These are phyloP conservation scores for Leptographium procerum DNA, from an alignment of 2,329 filamentous ascomycete species.

Conservation along the genomic window DNA sequence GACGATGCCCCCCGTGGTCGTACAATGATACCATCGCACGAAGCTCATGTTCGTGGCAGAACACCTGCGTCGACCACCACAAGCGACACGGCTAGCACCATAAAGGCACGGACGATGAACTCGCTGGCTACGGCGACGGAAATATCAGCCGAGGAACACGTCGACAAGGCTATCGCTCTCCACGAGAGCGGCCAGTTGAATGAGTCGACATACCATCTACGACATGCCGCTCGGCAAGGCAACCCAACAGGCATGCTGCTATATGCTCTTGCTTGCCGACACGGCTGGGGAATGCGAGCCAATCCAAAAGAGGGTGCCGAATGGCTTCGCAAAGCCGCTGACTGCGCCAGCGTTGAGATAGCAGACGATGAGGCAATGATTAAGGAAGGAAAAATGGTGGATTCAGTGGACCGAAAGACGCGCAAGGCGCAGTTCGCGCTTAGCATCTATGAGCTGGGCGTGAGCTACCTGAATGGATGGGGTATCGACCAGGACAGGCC, in stretches of 20 bases:
- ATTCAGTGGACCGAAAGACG: conserved; percentile 62
- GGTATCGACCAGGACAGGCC: conserved; percentile 87
- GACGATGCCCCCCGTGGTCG: conserved; percentile 39
- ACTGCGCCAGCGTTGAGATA: conserved; percentile 70
- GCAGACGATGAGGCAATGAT: conserved; percentile 64
- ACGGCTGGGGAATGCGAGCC: conserved; percentile 94
- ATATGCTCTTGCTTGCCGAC: conserved; percentile 86
- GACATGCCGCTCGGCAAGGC: conserved; percentile 74
- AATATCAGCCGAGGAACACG: conserved; percentile 75
- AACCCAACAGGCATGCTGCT: conserved; percentile 91
- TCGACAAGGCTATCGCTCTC: conserved; percentile 78
- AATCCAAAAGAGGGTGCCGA: conserved; percentile 83
- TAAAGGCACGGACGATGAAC: conserved; percentile 31
- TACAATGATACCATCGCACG: conserved; percentile 25
- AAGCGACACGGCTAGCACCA: conserved; percentile 44
- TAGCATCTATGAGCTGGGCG: conserved; percentile 90
- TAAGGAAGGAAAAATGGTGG: conserved; percentile 50
- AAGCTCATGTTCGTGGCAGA: conserved; percentile 24
- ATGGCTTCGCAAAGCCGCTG: conserved; percentile 86
- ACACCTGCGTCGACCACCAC: conserved; percentile 34
- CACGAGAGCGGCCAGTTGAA: conserved; percentile 81
- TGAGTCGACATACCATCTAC: conserved; percentile 92
- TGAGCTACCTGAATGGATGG: conserved; percentile 98
- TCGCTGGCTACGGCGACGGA: conserved; percentile 51
- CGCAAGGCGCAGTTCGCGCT: conserved; percentile 88